A percentile compares a stretch with the other conserved stretches of the same genome.
These are phyloP conservation scores for Fusarium tuaranense DNA, from an alignment of 2,329 filamentous ascomycete species.

Conservation along the genomic window DNA sequence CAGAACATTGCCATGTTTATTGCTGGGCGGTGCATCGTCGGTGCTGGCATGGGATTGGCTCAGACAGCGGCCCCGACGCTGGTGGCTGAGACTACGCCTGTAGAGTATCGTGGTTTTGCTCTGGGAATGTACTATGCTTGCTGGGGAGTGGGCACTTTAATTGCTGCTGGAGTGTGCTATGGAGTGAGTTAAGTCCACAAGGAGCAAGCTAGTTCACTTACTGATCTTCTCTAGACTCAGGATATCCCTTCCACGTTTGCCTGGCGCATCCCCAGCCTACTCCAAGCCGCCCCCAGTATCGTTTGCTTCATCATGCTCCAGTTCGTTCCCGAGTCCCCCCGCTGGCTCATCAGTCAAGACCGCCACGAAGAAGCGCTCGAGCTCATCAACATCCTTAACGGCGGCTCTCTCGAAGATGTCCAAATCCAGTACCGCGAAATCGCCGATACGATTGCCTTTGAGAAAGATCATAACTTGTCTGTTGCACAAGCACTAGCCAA, in stretches of 20 bases:
- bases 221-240: constrained; percentile 1
- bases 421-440: constrained; percentile 26
- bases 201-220: neutral
- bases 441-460: constrained; percentile 20
- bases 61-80: constrained; percentile 16
- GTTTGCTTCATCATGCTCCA: neutral
- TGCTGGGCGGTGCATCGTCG: constrained; percentile 6
- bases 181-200: neutral
- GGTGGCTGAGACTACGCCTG: constrained; percentile 13
- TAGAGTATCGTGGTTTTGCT: constrained; percentile 13
- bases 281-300: constrained; percentile 7
- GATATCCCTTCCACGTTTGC: constrained; percentile 8
- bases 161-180: constrained; percentile 13
- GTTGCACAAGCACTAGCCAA: neutral
- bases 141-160: constrained; percentile 18
- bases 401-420: neutral
- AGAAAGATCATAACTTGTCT: constrained; percentile 9
- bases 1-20: constrained; percentile 20
- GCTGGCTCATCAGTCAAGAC: constrained; percentile 15
- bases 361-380: constrained; percentile 27
- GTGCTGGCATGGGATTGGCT: constrained; percentile 13
- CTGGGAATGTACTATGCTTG: constrained; percentile 18
- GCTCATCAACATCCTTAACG: constrained; percentile 23
- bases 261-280: constrained; percentile 12
- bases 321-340: constrained; percentile 18